Evolutionary conservation across 371 early-diverging fungal species (phyloP).

Genomic region (Mucor lusitanicus): DNA sequence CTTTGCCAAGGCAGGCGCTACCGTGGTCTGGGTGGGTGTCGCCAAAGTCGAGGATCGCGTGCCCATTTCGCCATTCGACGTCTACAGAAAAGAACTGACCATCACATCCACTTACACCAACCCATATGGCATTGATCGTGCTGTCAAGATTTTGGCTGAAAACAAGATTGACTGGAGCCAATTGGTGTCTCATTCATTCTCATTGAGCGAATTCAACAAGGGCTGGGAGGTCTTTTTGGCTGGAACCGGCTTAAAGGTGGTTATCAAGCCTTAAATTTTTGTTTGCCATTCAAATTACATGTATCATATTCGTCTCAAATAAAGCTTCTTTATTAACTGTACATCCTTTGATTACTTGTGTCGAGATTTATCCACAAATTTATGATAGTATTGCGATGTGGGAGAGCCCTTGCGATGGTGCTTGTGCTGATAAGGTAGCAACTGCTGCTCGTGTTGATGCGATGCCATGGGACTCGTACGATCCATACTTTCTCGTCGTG

Average conservation of each 20-base stretch:
- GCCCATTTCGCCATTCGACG: constrained; percentile 52
- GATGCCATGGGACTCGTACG: background rate
- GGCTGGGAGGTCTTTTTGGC: constrained; percentile 55
- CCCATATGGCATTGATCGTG: constrained; percentile 58
- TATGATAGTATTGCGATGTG: background rate
- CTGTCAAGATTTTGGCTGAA: constrained; percentile 52
- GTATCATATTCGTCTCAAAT: background rate
- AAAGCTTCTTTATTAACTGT: background rate
- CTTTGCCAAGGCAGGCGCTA: constrained; percentile 53
- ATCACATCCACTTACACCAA: constrained; percentile 62
- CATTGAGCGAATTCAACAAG: constrained; percentile 48
- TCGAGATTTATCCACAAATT: background rate
- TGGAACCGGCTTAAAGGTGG: constrained; percentile 55
- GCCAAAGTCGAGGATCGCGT: constrained; percentile 50
- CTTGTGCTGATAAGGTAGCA: background rate
- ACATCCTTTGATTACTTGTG: background rate
- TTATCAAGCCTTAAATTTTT: constrained; percentile 38
- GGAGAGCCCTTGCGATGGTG: background rate
- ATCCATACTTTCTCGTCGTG: background rate
- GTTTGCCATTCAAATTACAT: background rate
- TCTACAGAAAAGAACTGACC: constrained; percentile 60
- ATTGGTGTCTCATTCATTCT: constrained; percentile 51
- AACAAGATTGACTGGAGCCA: constrained; percentile 45
- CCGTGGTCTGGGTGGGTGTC: constrained; percentile 61
- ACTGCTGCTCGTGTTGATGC: background rate